Evolutionary conservation across 2,329 filamentous ascomycete genomes (phyloP), one percentile per base, ranked within the genome.

Genomic region (Paracoccidioides lutzii): DNA sequence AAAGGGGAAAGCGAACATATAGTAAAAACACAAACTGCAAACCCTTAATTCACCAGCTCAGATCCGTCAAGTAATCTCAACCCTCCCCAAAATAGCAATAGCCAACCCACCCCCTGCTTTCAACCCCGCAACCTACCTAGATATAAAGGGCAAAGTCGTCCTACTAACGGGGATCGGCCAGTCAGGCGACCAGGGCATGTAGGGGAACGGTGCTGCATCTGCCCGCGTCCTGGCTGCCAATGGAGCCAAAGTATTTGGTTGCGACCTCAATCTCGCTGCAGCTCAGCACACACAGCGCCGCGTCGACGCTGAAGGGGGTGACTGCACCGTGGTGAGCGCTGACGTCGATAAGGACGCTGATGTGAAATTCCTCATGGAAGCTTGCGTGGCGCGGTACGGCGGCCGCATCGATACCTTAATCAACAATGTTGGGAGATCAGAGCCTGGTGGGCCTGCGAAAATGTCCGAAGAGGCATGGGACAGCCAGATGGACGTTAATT

Each of bases 321-420:
- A 58, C 6, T 75, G 72, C 57, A 64, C 71, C 9, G 62, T 77
- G 3, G 67, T 79, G 62, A 70, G 65, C 5, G 71, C 71, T 12
- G 70, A 83, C 60, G 80, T 80, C 2, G 82, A 79, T 0, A 74
- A 75, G 5, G 73, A 75, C 0, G 62, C 66, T 0, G 77, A 78
- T 14, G 79, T 82, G 62, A 76, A 79, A 58, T 64, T 65, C 0
- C 72, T 82, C 0, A 74, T 83, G 3, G 73, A 78, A 38, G 72
- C 74, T 0, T 81, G 79, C 46, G 62, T 80, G 15, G 63, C 69
- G 0, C 76, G 75, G 42, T 75, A 81, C 58, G 49, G 37, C 37
- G 78, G 79, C 7, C 73, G 77, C 5, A 77, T 83, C 54, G 81
- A 84, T 59, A 78, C 84, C 28, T 67, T 84, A 0, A 64, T 84